Evolutionary conservation across 2,329 filamentous ascomycete genomes (phyloP), one percentile per base, ranked within the genome.

Genomic region (Aureobasidium namibiae): DNA sequence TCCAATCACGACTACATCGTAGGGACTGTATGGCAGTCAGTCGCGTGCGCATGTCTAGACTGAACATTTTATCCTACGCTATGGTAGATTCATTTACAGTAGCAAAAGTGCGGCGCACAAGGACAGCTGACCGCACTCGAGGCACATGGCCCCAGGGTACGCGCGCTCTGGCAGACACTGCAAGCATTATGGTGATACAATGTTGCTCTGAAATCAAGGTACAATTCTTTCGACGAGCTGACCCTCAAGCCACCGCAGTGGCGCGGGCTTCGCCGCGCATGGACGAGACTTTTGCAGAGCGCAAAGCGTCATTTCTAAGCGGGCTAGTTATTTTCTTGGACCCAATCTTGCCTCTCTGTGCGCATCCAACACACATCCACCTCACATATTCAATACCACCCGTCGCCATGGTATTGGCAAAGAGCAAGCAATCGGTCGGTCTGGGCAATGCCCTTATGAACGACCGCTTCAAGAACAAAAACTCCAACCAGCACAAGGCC

Each of bases 361-460:
- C 48, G 4, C 10, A n/a, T 10, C 9, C 29, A 31, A 8, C 36
- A 31, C 23, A n/a, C 54, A 23, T 21, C 11, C 39, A n/a, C 18
- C 42, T 11, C 16, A 13, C 4, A 41, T 23, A 33, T 23, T 13
- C 50, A 14, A 24, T 11, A 23, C 13, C 56, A 26, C 14, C 26
- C 61, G 61, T 49, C 56, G 67, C 52, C 23, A 89, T 89, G 86
- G 84, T 86, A 68, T 76, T 89, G 68, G 85, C 94, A 74, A 99
- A 97, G 78, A 96, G 91, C 65, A 97, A 96, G 75, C 95, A 92
- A 76, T 82, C 86, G 68, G 90, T 96, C 69, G 94, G 94, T 73
- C 85, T 99, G 77, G 94, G 94, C 73, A 96, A 96, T 78, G 86
- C 88, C 77, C 84, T 99, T 72, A 99, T 99, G 94, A 97, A 97